phyloP scores from a whole-genome alignment of 1,284 basidiomycete genomes.

The Fomitiporia mediterranea region DNA sequence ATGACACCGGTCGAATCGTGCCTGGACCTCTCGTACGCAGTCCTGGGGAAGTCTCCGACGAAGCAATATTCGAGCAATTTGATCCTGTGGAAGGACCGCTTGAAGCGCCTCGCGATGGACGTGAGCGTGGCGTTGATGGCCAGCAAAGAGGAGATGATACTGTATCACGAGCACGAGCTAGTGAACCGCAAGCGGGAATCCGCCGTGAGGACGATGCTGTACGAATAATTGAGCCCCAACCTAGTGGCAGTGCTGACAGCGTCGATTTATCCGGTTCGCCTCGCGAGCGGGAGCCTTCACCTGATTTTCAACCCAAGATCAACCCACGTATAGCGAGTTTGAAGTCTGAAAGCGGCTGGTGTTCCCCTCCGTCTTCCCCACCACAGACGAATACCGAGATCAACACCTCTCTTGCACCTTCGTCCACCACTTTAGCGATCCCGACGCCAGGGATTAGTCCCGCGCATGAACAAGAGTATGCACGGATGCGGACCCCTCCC shows the following conservation, averaged over 20 bases:
- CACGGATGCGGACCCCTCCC: conserved; percentile 10
- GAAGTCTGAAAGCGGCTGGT: conserved; percentile 3
- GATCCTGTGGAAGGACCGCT: conserved; percentile 24
- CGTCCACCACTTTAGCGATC: conserved; percentile 16
- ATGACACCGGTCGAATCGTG: conserved; percentile 9
- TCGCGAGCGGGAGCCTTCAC: conserved; percentile 15
- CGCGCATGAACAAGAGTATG: conserved; percentile 6
- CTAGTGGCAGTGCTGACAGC: background rate
- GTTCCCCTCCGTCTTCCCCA: conserved; percentile 3
- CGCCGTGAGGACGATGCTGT: background rate
- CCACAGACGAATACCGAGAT: background rate
- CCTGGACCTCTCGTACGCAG: conserved; percentile 27
- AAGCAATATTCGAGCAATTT: conserved; percentile 61
- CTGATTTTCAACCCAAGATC: conserved; percentile 12
- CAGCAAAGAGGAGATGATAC: no score
- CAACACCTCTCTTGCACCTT: background rate
- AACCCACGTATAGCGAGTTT: conserved; percentile 17
- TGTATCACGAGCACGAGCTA: no score
- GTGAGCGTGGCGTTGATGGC: background rate
- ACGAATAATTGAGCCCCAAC: background rate
- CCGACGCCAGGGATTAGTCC: conserved; percentile 15
- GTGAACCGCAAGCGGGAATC: no score
- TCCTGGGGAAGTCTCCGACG: conserved; percentile 37
- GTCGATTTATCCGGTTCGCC: background rate
- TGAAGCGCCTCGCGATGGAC: no score